Evolutionary conservation across 1,284 basidiomycete species (phyloP).

Genomic region (Ganoderma lingzhi): DNA sequence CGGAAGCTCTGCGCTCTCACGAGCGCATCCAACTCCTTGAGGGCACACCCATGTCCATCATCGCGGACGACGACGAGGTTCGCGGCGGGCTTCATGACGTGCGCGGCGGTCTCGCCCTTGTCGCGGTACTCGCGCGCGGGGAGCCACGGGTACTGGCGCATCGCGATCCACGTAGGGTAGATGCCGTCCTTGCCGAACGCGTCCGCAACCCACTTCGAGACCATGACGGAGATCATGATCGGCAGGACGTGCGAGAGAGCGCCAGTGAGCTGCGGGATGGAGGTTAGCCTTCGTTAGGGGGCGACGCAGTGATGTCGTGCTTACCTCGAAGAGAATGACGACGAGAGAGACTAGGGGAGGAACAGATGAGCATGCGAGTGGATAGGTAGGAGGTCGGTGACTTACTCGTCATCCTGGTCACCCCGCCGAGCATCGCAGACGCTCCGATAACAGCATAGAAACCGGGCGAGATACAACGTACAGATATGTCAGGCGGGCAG

Average conservation of each 20-base stretch:
- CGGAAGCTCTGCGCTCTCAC: constrained; percentile 56
- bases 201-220: constrained; percentile 79
- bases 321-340: constrained; percentile 76
- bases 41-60: constrained; percentile 45
- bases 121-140: constrained; percentile 75
- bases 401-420: constrained; percentile 83
- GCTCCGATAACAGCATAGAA: constrained; percentile 88
- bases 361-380: background rate
- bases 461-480: constrained; percentile 78
- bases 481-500: constrained; percentile 73
- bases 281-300: background rate
- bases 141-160: constrained; percentile 78
- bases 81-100: constrained; percentile 66
- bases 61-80: constrained; percentile 59
- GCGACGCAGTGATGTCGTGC: constrained; percentile 2
- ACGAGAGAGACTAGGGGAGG: constrained; percentile 66
- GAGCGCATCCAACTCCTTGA: constrained; percentile 60
- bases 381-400: background rate
- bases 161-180: constrained; percentile 77
- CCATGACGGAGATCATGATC: constrained; percentile 82
- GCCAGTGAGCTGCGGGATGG: constrained; percentile 59
- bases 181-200: constrained; percentile 78
- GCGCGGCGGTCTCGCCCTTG: constrained; percentile 65
- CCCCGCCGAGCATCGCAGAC: constrained; percentile 82
- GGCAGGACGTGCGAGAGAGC: constrained; percentile 81